Conservation (phyloP, 2,329 filamentous ascomycete genomes). For the Cladorrhinum sp. region DNA sequence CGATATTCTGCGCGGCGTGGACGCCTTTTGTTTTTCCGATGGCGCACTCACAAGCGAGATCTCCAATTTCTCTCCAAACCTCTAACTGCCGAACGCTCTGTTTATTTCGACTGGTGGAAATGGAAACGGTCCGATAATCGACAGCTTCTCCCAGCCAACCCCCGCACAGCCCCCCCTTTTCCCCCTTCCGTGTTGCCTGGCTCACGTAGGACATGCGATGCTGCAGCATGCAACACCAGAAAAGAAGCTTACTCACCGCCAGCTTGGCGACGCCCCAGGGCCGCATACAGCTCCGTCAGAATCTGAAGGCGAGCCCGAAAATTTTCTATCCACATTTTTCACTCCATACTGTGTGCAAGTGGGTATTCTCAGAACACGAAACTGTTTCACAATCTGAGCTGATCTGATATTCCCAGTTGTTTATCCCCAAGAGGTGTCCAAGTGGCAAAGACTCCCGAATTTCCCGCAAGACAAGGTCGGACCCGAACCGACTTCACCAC, state of each 20-base stretch:
- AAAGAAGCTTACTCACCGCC: constrained; percentile 7
- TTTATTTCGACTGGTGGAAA: neutral
- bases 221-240: constrained; percentile 1
- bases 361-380: constrained; percentile 1
- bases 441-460: neutral
- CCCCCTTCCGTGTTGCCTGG: constrained; percentile 2
- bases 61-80: too few relatives aligned
- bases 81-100: neutral
- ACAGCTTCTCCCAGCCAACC: neutral
- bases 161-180: constrained; percentile 8
- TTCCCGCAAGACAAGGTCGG: neutral
- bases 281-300: neutral
- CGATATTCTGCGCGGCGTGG: neutral
- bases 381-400: constrained; percentile 10
- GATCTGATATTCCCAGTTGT: neutral
- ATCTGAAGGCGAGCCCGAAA: neutral
- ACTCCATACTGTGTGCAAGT: neutral
- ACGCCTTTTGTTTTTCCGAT: neutral
- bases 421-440: neutral
- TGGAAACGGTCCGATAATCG: constrained; percentile 7
- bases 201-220: neutral
- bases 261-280: neutral
- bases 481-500: neutral
- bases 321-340: neutral
- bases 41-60: constrained; percentile 8